Conservation (phyloP, 164 flowering plant species). For the Nymphaea colorata region DNA sequence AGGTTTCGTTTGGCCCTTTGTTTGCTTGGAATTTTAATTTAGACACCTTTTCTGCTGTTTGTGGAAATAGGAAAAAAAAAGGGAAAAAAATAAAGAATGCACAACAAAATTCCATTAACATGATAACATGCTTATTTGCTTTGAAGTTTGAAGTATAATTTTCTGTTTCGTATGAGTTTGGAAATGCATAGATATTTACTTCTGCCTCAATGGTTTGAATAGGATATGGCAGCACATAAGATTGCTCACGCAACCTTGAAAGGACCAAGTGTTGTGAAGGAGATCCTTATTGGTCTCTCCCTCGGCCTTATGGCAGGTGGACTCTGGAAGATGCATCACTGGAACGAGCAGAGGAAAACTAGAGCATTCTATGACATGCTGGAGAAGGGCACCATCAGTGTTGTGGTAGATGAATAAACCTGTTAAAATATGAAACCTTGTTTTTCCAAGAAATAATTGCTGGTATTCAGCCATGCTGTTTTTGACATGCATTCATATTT, state of each 20-base stretch:
- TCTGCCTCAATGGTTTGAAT: neutral
- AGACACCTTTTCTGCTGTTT: no score
- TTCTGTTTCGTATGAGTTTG: no score
- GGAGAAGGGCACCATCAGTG: slow-evolving; percentile 24
- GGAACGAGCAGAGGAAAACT: slow-evolving; percentile 26
- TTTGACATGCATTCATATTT: neutral
- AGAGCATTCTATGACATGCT: slow-evolving; percentile 22
- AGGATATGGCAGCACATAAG: slow-evolving; percentile 18
- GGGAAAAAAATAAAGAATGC: no score
- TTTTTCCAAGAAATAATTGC: neutral
- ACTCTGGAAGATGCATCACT: slow-evolving; percentile 30
- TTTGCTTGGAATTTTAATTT: no score
- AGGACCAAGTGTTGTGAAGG: slow-evolving; percentile 28
- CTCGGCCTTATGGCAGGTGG: slow-evolving; percentile 23
- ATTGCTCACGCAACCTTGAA: slow-evolving; percentile 22
- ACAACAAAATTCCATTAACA: no score
- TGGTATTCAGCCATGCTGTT: neutral
- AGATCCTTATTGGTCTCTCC: slow-evolving; percentile 16
- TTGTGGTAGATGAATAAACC: slow-evolving; percentile 17
- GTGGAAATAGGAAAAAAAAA: no score
- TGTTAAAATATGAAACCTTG: neutral
- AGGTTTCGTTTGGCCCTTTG: no score
- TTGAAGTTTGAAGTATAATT: no score
- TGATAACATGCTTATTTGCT: no score
- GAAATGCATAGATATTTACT: neutral